phyloP scores from a whole-genome alignment of 2,329 filamentous ascomycete species.

The Cylindrodendrum hubeiense region DNA sequence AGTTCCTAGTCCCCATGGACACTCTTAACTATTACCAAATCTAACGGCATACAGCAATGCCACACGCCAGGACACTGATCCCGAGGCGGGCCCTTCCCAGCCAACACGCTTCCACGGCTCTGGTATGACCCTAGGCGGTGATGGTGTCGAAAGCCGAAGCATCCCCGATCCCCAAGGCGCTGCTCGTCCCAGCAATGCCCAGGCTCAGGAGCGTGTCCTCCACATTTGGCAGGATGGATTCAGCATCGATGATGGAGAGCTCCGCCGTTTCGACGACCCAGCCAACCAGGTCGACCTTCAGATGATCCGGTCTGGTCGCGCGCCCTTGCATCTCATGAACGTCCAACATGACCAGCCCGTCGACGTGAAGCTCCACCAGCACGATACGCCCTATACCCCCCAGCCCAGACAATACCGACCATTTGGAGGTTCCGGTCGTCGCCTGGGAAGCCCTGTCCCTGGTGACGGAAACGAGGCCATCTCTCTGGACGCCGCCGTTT shows the following conservation, averaged over 20 bases:
- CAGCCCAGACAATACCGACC: constrained; percentile 83
- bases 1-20: constrained; percentile 36
- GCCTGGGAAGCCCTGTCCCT: constrained; percentile 83
- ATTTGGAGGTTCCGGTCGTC: constrained; percentile 78
- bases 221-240: constrained; percentile 89
- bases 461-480: constrained; percentile 56
- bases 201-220: constrained; percentile 75
- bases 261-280: constrained; percentile 84
- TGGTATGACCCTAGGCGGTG: constrained; percentile 83
- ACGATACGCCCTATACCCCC: constrained; percentile 76
- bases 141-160: constrained; percentile 76
- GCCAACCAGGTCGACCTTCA: constrained; percentile 77
- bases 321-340: constrained; percentile 82
- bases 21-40: not conserved
- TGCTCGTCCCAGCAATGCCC: constrained; percentile 45
- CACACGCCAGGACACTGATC: constrained; percentile 64
- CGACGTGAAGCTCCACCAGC: constrained; percentile 82
- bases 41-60: constrained; percentile 64
- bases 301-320: constrained; percentile 82
- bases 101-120: constrained; percentile 73
- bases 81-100: constrained; percentile 64
- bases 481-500: constrained; percentile 28
- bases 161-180: constrained; percentile 70
- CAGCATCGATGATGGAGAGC: constrained; percentile 84
- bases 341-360: constrained; percentile 81